Base-by-base conservation (phyloP, 1,284 basidiomycete species). In the Marasmius tenuissimus region DNA sequence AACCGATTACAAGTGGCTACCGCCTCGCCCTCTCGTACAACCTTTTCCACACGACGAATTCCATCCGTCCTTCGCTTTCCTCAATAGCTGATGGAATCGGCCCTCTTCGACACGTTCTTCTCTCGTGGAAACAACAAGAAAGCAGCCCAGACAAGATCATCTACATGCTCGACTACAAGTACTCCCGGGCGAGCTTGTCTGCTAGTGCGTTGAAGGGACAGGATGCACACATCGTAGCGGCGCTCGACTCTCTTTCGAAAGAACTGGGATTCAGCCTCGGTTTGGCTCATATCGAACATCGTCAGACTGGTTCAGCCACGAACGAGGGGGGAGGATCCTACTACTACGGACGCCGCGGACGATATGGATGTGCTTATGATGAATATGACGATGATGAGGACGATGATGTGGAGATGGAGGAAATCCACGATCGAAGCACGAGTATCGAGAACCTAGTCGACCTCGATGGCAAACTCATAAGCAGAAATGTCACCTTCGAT, bases 21-120 rank as follows among this genome's bases (percentile, higher is more conserved):
- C 78, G 78, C 7, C 71, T 83, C 12, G 81, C 79, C 0, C 75
- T 85, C 7, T 75, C 77, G 0, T 83, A 79, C 68, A 80, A 83
- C 60, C 74, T 83, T 56, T 70, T 80, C 37, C 74, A 76, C 53
- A 69, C 70, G 11, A 47, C 68, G 5, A 39, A 51, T 11, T 48
- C 64, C 20, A 37, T 18, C 12, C 61, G 33, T 39, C 62, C n/a
- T 45, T 53, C 14, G 63, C 67, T 12, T 58, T 63, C 16, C 38
- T 45, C 27, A 35, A 57, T 37, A 50, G 56, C 4, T 14, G 37
- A 45, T 33, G 60, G 65, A 6, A 42, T 61, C 7, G 35, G 18
- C n/a, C n/a, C 58, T 1, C 68, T 78, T 10, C 66, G 65, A 9
- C 64, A 63, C 7, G 66, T 77, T 4, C 62, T 80, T 33, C 62